phyloP scores from a whole-genome alignment of 306 rosid genomes.

The Potentilla sterilis region DNA sequence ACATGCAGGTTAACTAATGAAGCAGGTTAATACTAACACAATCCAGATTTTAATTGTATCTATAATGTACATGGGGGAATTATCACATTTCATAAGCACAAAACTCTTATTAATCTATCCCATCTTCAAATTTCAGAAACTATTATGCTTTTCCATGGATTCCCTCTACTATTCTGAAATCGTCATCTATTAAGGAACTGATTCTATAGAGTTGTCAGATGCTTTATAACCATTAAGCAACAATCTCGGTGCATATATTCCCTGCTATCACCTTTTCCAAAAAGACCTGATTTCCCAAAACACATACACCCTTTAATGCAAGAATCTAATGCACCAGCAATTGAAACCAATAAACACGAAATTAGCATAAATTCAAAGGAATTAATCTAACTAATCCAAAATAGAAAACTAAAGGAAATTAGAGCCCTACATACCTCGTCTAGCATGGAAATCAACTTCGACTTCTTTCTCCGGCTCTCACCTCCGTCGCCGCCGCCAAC shows the following conservation, averaged over 20 bases:
- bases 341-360: constrained; percentile 15
- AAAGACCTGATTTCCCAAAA: constrained; percentile 39
- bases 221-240: constrained; percentile 46
- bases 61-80: neutral
- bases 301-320: constrained; percentile 30
- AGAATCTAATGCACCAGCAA: constrained; percentile 50
- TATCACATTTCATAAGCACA: neutral
- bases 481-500: constrained; percentile 25
- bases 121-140: constrained; percentile 27
- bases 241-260: constrained; percentile 71
- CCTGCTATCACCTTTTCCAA: constrained; percentile 57
- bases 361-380: constrained; percentile 10
- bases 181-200: constrained; percentile 42
- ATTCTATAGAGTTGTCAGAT: constrained; percentile 44
- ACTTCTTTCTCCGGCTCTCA: constrained; percentile 48
- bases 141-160: constrained; percentile 47
- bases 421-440: constrained; percentile 58
- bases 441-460: constrained; percentile 63
- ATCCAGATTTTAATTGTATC: neutral
- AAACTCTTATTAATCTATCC: neutral
- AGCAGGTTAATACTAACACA: neutral
- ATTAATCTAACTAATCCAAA: neutral
- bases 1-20: too few species aligned
- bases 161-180: constrained; percentile 46
- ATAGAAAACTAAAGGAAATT: neutral